Conservation (phyloP, 768 basidiomycete genomes). For the Myochromella boudieri region DNA sequence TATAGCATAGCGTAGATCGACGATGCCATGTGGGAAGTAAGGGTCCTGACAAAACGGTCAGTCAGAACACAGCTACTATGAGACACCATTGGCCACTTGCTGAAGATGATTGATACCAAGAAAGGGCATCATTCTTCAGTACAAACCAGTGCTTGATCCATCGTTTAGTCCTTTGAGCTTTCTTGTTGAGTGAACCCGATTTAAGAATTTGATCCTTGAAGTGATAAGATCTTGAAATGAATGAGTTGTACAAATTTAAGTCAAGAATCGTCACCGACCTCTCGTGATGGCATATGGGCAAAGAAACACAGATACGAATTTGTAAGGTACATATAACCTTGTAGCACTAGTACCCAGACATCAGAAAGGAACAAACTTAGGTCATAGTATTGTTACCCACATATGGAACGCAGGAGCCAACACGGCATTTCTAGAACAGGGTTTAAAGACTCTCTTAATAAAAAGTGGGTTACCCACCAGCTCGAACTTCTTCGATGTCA, state of each 20-base stretch:
- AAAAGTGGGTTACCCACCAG: conserved; percentile 48
- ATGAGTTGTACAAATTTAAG: neutral
- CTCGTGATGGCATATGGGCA: conserved; percentile 87
- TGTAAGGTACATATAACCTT: conserved; percentile 97
- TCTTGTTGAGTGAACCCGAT: conserved; percentile 88
- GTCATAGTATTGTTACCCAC: conserved; percentile 50
- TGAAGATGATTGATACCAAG: conserved; percentile 95
- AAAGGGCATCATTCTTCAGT: conserved; percentile 91
- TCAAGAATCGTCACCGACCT: conserved; percentile 52
- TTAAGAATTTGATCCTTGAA: conserved; percentile 87
- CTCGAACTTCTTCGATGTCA: conserved; percentile 81
- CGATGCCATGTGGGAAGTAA: conserved; percentile 95
- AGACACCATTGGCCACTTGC: conserved; percentile 41
- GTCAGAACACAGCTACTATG: neutral
- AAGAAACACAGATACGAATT: conserved; percentile 95
- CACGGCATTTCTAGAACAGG: conserved; percentile 79
- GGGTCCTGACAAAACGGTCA: conserved; percentile 64
- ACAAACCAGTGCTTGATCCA: conserved; percentile 98
- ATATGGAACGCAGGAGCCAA: conserved; percentile 86
- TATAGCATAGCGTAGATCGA: conserved; percentile 92
- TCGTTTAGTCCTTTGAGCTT: conserved; percentile 83
- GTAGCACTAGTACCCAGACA: conserved; percentile 60
- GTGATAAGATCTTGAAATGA: conserved; percentile 5
- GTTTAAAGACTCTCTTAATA: conserved; percentile 5
- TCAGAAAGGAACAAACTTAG: conserved; percentile 1